Conservation (phyloP, 495 filamentous ascomycete species). For the Aspergillus homomorphus region DNA sequence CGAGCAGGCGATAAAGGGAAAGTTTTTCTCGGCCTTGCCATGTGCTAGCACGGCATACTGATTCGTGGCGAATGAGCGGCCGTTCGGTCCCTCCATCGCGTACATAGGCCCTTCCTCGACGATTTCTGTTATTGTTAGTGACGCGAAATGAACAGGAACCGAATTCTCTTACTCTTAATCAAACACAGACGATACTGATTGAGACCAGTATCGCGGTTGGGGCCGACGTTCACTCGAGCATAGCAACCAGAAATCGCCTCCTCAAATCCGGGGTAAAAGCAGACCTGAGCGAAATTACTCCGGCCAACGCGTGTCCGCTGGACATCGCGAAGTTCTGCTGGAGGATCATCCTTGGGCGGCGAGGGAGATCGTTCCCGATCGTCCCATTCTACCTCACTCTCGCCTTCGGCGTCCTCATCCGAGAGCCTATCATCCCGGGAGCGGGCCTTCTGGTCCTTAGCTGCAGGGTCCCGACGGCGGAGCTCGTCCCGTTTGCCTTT, state of each 20-base stretch:
- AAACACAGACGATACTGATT: constrained; percentile 80
- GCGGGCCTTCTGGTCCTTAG: constrained; percentile 53
- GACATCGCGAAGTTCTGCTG: constrained; percentile 72
- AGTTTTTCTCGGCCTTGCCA: constrained; percentile 72
- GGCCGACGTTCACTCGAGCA: constrained; percentile 74
- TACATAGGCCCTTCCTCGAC: constrained; percentile 69
- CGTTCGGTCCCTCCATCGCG: constrained; percentile 64
- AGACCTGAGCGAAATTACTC: constrained; percentile 75
- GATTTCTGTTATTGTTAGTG: constrained; percentile 60
- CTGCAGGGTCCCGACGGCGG: constrained; percentile 61
- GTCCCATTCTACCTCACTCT: constrained; percentile 79
- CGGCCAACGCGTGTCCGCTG: constrained; percentile 79
- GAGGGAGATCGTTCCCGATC: constrained; percentile 45
- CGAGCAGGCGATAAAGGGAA: constrained; percentile 81
- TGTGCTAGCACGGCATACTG: constrained; percentile 70
- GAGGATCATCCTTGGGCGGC: constrained; percentile 52
- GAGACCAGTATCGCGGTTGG: constrained; percentile 60
- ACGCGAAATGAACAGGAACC: not conserved
- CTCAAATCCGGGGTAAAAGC: constrained; percentile 87
- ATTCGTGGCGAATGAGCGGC: constrained; percentile 70
- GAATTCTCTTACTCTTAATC: constrained; percentile 69
- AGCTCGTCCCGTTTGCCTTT: constrained; percentile 68
- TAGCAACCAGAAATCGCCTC: constrained; percentile 75
- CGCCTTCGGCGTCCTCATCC: constrained; percentile 66
- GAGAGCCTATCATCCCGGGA: constrained; percentile 48